Evolutionary conservation across 31 red algal genomes (phyloP), one percentile per base, ranked within the genome.

Genomic region (Bonnemaisonia californica): DNA sequence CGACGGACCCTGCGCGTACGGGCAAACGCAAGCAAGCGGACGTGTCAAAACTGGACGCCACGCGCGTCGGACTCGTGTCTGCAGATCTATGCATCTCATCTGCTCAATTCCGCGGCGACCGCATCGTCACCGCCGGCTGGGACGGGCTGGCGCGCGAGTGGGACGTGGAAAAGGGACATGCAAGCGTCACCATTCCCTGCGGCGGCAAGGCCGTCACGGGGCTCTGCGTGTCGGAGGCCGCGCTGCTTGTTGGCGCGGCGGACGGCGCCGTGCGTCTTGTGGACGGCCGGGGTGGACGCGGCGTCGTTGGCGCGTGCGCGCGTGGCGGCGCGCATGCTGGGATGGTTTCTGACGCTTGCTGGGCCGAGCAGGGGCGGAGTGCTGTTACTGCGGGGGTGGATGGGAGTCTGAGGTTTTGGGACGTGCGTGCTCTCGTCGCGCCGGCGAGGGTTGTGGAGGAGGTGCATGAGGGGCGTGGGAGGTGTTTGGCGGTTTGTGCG

Each of bases 321-420:
- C 73, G 75, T 59, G 38, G 54, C 40, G 74, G 57, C 12, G 80
- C 76, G 4, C 81, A 92, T 66, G 21, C 57, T 4, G 80, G 73
- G 36, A 77, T 85, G 30, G 89, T 76, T 19, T 71, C 74, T 13
- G 89, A 74, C 27, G 66, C 65, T 23, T 21, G 19, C 58, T 76
- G 71, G 83, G 54, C 57, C 23, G 75, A 51, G 16, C 37, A 26
- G 18, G 81, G 63, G 1, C 41, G 35, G 57, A 67, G 45, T 40
- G 69, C 47, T 61, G 91, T 84, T 2, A 85, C 62, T 45, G 70
- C 55, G 5, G 91, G 84, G 33, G 57, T 84, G 54, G 91, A 94
- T 79, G 91, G 85, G 16, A 62, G 51, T 22, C 54, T 89, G 8
- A 76, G 69, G 91, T 61, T 84, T 54, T 89, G 91, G 91, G 89